A percentile compares a stretch with the other conserved stretches of the same genome.
Evolutionary conservation across 2,329 filamentous ascomycete species (phyloP).

Genomic region (Pyrenochaeta sp.): DNA sequence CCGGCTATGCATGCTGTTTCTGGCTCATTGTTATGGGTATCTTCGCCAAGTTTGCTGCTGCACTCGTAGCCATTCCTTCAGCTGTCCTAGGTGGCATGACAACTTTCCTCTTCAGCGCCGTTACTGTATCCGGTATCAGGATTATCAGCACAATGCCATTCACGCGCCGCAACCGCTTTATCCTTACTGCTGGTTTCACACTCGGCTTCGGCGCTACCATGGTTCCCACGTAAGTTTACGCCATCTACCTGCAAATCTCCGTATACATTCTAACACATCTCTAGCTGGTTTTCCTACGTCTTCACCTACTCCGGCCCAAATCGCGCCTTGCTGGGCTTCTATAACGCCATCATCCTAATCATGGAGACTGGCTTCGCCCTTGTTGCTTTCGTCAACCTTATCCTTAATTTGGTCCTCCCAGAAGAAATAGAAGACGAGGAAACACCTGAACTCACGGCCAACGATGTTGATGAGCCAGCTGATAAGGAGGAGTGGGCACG

Average conservation of each 20-base stretch:
- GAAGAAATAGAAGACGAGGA: slow-evolving; percentile 77
- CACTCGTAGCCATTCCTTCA: slow-evolving; percentile 76
- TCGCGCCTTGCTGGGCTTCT: slow-evolving; percentile 73
- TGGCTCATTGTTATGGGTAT: slow-evolving; percentile 84
- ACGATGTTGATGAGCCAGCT: slow-evolving; percentile 47
- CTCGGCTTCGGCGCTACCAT: slow-evolving; percentile 70
- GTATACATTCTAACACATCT: too few species aligned
- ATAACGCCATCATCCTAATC: slow-evolving; percentile 67
- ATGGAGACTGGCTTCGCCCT: slow-evolving; percentile 71
- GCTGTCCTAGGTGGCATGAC: slow-evolving; percentile 63
- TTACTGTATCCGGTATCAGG: slow-evolving; percentile 78
- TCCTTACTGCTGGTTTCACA: slow-evolving; percentile 77
- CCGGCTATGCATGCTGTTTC: slow-evolving; percentile 79
- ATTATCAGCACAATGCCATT: slow-evolving; percentile 78
- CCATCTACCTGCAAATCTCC: not conserved
- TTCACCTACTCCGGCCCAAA: slow-evolving; percentile 78
- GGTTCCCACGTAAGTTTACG: slow-evolving; percentile 51
- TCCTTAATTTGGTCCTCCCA: slow-evolving; percentile 76
- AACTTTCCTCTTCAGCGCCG: slow-evolving; percentile 80
- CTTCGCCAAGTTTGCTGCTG: slow-evolving; percentile 83
- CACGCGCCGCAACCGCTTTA: slow-evolving; percentile 82
- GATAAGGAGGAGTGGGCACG: slow-evolving; percentile 54
- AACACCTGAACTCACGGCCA: slow-evolving; percentile 53
- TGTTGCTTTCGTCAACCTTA: slow-evolving; percentile 74
- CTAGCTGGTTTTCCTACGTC: slow-evolving; percentile 71